phyloP scores from a whole-genome alignment of 176 grass and related monocot species.

The Cenchrus americanus region DNA sequence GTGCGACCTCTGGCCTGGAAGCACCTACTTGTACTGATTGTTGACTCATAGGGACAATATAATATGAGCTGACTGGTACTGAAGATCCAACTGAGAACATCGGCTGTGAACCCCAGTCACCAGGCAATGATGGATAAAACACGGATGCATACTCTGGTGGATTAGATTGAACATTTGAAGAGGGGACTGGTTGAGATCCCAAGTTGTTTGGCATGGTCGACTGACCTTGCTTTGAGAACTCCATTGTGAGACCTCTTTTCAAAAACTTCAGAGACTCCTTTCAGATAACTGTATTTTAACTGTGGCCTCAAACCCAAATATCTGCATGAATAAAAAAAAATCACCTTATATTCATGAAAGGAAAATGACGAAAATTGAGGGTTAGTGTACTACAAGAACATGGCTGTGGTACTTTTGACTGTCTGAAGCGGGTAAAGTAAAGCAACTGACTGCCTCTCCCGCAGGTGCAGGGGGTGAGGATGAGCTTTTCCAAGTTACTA shows the following conservation, averaged over 20 bases:
- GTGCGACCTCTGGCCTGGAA: constrained; percentile 40
- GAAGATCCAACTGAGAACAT: constrained; percentile 52
- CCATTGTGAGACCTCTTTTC: constrained; percentile 42
- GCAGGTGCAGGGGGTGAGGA: not conserved
- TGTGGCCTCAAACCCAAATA: constrained; percentile 16
- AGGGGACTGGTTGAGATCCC: constrained; percentile 48
- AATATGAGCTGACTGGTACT: constrained; percentile 59
- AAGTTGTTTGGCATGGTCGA: constrained; percentile 41
- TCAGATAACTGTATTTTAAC: not conserved
- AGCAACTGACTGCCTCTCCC: not conserved
- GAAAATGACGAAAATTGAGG: not conserved
- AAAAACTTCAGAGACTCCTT: not conserved
- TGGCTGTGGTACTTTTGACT: not conserved
- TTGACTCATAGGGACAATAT: constrained; percentile 66
- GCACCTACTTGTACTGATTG: constrained; percentile 53
- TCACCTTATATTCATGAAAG: not conserved
- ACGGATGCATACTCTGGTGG: constrained; percentile 41
- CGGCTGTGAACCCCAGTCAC: constrained; percentile 55
- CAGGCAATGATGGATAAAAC: constrained; percentile 55
- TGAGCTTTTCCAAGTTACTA: not conserved
- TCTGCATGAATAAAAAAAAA: constrained; percentile 16
- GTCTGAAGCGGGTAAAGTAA: not conserved
- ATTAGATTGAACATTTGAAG: constrained; percentile 55
- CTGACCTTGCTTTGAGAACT: constrained; percentile 64
- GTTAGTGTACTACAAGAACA: not conserved